Percentiles rank a stretch among this genome's conserved stretches.
Evolutionary conservation across 352 stramenopile genomes (phyloP).

Genomic region (Aphanomyces astaci): DNA sequence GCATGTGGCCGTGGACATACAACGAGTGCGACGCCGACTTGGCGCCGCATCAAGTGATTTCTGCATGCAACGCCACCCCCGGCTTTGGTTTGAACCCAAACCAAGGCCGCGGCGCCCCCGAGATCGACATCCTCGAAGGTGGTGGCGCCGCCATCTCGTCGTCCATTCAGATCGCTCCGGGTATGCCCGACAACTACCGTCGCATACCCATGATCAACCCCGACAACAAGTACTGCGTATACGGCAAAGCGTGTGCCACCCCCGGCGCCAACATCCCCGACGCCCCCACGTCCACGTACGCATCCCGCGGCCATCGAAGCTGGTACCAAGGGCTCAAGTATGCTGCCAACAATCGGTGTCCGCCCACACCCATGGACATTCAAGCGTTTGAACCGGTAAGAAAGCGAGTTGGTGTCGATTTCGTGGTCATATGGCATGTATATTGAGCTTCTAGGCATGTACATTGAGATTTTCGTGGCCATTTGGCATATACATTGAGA

Average conservation of each 20-base stretch:
- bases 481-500: no score
- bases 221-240: conserved; percentile 33
- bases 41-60: conserved; percentile 65
- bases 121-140: no score
- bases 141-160: no score
- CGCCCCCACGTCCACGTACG: conserved; percentile 29
- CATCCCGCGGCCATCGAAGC: conserved; percentile 29
- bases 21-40: no score
- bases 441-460: no score
- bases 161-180: conserved; percentile 60
- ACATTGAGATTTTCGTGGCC: no score
- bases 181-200: conserved; percentile 46
- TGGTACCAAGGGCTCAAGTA: conserved; percentile 44
- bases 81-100: conserved; percentile 76
- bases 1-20: conserved; percentile 95
- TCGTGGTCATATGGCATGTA: background rate
- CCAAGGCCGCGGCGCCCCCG: no score
- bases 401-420: background rate
- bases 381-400: conserved; percentile 33
- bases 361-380: conserved; percentile 25
- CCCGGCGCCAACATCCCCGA: conserved; percentile 33
- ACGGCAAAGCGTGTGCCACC: conserved; percentile 38
- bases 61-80: conserved; percentile 72
- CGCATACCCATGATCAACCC: conserved; percentile 31
- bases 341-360: conserved; percentile 32